Base-by-base conservation (phyloP, 306 rosid genomes). In the Senna siamea region DNA sequence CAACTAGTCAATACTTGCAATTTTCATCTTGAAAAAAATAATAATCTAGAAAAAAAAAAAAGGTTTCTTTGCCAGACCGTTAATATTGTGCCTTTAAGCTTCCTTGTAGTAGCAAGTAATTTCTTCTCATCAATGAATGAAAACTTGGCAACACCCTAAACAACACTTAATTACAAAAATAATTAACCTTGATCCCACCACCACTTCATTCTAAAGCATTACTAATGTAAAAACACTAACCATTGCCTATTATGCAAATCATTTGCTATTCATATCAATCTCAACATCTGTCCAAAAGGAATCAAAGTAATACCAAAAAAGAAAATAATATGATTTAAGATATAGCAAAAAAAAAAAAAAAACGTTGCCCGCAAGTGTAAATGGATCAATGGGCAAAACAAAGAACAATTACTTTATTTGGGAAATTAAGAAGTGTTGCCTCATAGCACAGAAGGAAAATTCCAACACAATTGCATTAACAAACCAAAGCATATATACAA, bases 211-310 rank as follows among this genome's bases (percentile, higher is more conserved):
- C 61, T 63, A 68, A 81, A 51, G 10, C 66, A 23, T 73, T 37
- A 26, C 74, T 54, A 70, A 35, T 68, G 41, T 67, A 9, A 60
- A 44, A 44, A 23, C 17, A 64, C 43, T 5, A 35, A 60, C 20
- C 5, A 44, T 37, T 85, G 91, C 98, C 97, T 94, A 97, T 97
- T 97, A 94, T 4, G 92, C 84, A 85, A 85, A 94, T 73, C 91
- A 87, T 90, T 94, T 91, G 34, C 98, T 97, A 87, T 94, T 91
- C 98, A 94, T 94, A 84, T 94, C 98, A 83, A 94, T 85, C 76
- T 94, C 98, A 82, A 94, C 84, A 73, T 91, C 98, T 94, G 91
- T 73, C 53, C 72, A 78, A 61, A 84, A 74, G 18, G 50, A 67
- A 66, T 22, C 60, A 68, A 65, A 20, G 50, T 70, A 48, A 76